Conservation (phyloP, 495 filamentous ascomycete species). For the Penicillium ucsense region DNA sequence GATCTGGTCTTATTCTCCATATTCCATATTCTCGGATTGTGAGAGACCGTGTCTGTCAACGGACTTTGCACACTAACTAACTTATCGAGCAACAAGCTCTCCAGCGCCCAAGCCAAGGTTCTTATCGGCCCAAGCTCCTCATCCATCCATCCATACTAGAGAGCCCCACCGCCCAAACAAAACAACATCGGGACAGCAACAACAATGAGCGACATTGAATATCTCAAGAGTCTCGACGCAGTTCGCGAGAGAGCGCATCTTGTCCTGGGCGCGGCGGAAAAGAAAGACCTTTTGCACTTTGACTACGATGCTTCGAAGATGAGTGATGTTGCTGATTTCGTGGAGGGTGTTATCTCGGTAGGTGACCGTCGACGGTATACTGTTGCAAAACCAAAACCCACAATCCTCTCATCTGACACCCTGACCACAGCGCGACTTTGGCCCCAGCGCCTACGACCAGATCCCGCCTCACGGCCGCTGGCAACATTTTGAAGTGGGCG, state of each 20-base stretch:
- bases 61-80: too few species aligned
- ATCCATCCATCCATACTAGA: too few species aligned
- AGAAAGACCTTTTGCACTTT: slow-evolving; percentile 24
- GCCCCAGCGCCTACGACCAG: slow-evolving; percentile 37
- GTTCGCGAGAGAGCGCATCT: slow-evolving; percentile 25
- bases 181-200: background rate
- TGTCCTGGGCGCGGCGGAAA: slow-evolving; percentile 23
- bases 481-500: slow-evolving; percentile 88
- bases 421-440: slow-evolving; percentile 36
- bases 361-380: background rate
- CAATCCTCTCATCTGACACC: background rate
- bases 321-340: slow-evolving; percentile 21
- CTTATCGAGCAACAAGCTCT: too few species aligned
- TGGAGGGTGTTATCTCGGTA: slow-evolving; percentile 25
- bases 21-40: too few species aligned
- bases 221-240: slow-evolving; percentile 26
- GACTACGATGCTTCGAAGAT: slow-evolving; percentile 21
- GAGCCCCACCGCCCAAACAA: too few species aligned
- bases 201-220: slow-evolving; percentile 17
- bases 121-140: too few species aligned
- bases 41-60: too few species aligned
- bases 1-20: too few species aligned
- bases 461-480: slow-evolving; percentile 73
- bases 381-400: background rate
- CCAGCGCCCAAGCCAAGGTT: too few species aligned